Conservation (phyloP, 2,329 filamentous ascomycete genomes). For the Pleomassaria siparia region DNA sequence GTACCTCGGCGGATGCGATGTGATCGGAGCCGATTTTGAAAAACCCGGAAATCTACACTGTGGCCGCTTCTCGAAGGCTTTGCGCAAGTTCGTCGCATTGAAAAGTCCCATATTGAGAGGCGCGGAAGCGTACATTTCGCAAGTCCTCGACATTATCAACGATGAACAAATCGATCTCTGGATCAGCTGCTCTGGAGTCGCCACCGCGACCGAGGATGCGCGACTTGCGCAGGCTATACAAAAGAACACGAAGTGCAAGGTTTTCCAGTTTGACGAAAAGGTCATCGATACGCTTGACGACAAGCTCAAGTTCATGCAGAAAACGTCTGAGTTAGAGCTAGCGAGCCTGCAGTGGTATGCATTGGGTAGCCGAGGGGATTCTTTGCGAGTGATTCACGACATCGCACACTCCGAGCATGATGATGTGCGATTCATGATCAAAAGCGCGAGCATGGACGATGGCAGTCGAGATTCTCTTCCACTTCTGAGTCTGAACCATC, state of each 20-base stretch:
- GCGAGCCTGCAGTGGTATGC: constrained; percentile 47
- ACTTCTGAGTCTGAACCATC: constrained; percentile 42
- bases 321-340: constrained; percentile 51
- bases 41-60: constrained; percentile 28
- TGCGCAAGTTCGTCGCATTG: constrained; percentile 59
- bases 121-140: constrained; percentile 56
- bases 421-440: constrained; percentile 63
- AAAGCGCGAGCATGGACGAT: constrained; percentile 65
- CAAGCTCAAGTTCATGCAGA: constrained; percentile 65
- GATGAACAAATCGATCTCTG: constrained; percentile 68
- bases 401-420: constrained; percentile 29
- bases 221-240: constrained; percentile 52
- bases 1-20: constrained; percentile 64
- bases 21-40: constrained; percentile 70
- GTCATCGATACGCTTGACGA: constrained; percentile 63
- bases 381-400: constrained; percentile 54
- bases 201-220: constrained; percentile 66
- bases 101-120: constrained; percentile 36
- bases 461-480: constrained; percentile 62
- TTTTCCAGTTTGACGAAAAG: constrained; percentile 63
- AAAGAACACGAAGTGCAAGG: constrained; percentile 52
- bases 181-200: constrained; percentile 72
- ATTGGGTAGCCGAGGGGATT: constrained; percentile 56
- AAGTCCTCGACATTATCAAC: constrained; percentile 60
- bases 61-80: constrained; percentile 58